Base-by-base conservation (phyloP, 495 filamentous ascomycete genomes). In the Penicillium pancosmium region DNA sequence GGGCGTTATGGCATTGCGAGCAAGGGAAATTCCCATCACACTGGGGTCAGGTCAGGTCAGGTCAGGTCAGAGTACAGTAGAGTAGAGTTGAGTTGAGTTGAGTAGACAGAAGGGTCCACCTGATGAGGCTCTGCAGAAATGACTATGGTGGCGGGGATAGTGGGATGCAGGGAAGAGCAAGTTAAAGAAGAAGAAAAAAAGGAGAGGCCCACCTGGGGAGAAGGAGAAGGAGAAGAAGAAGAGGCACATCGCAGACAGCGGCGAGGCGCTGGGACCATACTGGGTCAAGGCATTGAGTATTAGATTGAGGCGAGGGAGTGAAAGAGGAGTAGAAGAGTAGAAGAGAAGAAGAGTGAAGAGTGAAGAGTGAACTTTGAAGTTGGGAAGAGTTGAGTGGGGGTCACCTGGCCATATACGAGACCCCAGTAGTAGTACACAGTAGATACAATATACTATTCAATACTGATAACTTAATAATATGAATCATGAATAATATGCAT, bases 261-360 rank as follows among this genome's bases (percentile, higher is more conserved):
- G 40, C 73, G 73, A n/a, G 77, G 70, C 55, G 71, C 74, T 62
- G 70, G 68, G 54, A 75, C 73, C 78, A 78, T 78, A 34, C 57
- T 67, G 60, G 44, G 57, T 63, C 61, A 63, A 56, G 59, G 52
- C 62, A 52, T 51, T 23, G 23, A 23, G 23, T 23, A 23, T 23
- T 23, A 23, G 4, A 23, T 23, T 23, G 23, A 23, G 23, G 23
- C 2, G 23, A 4, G 2, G 23, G 23, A 23, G 21, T 31, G 38
- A 52, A 53, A 47, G 44, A 18, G n/a, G 43, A 10, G 47, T 4
- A 31, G 46, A 13, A 36, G 34, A 36, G 34, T 35, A 13, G 34
- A 13, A 35, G 34, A 55, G 50, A 27, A 33, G 49, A 41, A 41
- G 41, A 38, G 41, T 53, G 19, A 21, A 21, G 19, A 21, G 19